Base-by-base conservation (phyloP, 75 land plant species). In the Sequoiadendron giganteum region DNA sequence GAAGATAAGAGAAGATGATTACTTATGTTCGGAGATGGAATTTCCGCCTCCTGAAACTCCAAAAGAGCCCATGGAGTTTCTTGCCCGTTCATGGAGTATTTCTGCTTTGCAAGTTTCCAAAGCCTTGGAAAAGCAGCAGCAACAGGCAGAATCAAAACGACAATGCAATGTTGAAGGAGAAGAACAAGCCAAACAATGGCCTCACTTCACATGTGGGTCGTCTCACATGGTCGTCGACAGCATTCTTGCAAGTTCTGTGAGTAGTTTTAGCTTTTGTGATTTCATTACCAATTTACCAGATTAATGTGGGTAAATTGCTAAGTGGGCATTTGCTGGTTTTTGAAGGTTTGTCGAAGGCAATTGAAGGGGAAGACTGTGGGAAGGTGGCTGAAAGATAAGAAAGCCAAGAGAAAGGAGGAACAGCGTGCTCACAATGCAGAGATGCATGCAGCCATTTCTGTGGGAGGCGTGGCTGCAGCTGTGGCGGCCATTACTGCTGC, bases 401-500 rank as follows among this genome's bases (percentile, higher is more conserved):
- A 87, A 87, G 98, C 91, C 89, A 92, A 88, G 89, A 96, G 95
- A 91, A 97, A 97, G 84, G 99, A 97, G 87, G 95, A 93, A 47
- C 87, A 89, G 2, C 90, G 99, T 3, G 93, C 94, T 40, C 99
- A 96, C 19, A 97, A 96, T 81, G 97, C 99, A 3, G 97, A 97
- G 88, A 92, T 97, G 4, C 98, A 97, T 85, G 99, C 99, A 0
- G 98, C 99, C 48, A 89, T 96, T 16, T 93, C 97, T 1, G 97
- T 96, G 13, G 99, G 97, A n/a, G 99, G 96, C 0, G 98, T 97
- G 25, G 99, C 99, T 14, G 94, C 99, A 7, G 99, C 99, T 0
- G 90, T 97, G 56, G 99, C 99, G 5, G 99, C 99, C 3, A 90
- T 97, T n/a, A 95, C 99, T 15, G 96, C 99, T 32, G 97, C 99